Conservation (phyloP, 2,329 filamentous ascomycete species). For the Aspergillus intermedius region DNA sequence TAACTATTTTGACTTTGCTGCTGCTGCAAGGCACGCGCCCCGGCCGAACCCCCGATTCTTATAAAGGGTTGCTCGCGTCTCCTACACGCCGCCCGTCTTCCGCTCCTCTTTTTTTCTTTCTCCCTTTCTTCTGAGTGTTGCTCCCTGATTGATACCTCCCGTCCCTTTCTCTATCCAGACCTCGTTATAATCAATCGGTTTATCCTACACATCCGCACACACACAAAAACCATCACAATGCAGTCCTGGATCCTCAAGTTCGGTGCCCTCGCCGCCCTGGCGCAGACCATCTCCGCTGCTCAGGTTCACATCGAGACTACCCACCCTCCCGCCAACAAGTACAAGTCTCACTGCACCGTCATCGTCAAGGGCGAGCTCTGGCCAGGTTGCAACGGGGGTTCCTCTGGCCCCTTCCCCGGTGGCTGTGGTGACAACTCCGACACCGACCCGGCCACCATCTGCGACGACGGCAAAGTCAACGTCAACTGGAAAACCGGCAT, state of each 20-base stretch:
- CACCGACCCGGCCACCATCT: slow-evolving; percentile 12
- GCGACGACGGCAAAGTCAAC: slow-evolving; percentile 1
- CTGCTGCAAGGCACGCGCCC: too few relatives aligned
- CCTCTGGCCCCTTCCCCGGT: slow-evolving; percentile 9
- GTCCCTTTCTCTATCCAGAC: neutral
- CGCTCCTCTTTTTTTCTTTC: neutral
- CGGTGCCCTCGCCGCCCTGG: slow-evolving; percentile 7
- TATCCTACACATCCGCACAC: neutral
- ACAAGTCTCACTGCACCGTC: slow-evolving; percentile 10
- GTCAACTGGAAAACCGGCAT: slow-evolving; percentile 9
- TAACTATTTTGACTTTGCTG: too few relatives aligned
- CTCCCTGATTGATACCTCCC: neutral
- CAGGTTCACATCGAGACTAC: slow-evolving; percentile 11
- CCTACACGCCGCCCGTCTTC: neutral
- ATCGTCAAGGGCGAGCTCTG: slow-evolving; percentile 11
- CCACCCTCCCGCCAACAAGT: slow-evolving; percentile 8
- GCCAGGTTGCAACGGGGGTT: slow-evolving; percentile 7
- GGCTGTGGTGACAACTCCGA: slow-evolving; percentile 20
- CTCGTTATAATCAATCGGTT: neutral
- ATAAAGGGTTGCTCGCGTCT: neutral
- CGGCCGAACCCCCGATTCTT: neutral
- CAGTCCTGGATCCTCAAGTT: slow-evolving; percentile 6
- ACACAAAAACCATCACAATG: neutral
- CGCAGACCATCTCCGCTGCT: slow-evolving; percentile 8
- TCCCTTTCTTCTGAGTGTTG: neutral